phyloP scores from a whole-genome alignment of 495 filamentous ascomycete genomes.

The Hyaloscypha finlandica region DNA sequence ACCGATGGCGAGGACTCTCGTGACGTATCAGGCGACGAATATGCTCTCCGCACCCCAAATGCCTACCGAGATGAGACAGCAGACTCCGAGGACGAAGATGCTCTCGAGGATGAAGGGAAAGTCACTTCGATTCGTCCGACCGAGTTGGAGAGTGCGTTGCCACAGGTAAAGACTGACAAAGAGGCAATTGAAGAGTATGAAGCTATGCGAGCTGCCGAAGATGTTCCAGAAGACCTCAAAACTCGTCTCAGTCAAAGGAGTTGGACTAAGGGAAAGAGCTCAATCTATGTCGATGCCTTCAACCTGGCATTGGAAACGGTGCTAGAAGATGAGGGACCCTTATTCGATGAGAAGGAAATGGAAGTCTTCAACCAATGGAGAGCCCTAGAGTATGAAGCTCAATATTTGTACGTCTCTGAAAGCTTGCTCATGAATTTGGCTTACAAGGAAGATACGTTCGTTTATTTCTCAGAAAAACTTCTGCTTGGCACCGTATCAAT shows the following conservation, averaged over 20 bases:
- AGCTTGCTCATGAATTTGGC: constrained; percentile 3
- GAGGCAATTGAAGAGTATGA: constrained; percentile 84
- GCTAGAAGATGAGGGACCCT: constrained; percentile 81
- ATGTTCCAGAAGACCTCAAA: constrained; percentile 29
- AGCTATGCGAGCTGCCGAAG: constrained; percentile 46
- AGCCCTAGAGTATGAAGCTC: constrained; percentile 76
- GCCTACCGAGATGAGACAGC: constrained; percentile 30
- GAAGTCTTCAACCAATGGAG: constrained; percentile 78
- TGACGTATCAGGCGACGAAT: constrained; percentile 22
- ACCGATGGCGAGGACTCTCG: constrained; percentile 35
- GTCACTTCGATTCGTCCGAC: constrained; percentile 50
- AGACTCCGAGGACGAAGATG: constrained; percentile 40
- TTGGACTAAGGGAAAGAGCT: constrained; percentile 62
- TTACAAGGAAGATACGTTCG: constrained; percentile 71
- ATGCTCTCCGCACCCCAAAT: constrained; percentile 13
- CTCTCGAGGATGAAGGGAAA: constrained; percentile 34
- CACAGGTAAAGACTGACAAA: constrained; percentile 63
- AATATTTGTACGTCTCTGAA: constrained; percentile 54
- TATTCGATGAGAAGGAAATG: constrained; percentile 82
- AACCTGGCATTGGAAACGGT: constrained; percentile 91
- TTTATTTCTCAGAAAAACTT: constrained; percentile 90
- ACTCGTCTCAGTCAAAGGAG: constrained; percentile 39
- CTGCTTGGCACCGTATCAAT: constrained; percentile 87
- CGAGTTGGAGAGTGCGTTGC: constrained; percentile 77
- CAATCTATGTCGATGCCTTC: constrained; percentile 97